Percentiles rank a stretch among this genome's conserved stretches.
Conservation (phyloP, 176 grass and related monocot species). For the Oryza meyeriana region DNA sequence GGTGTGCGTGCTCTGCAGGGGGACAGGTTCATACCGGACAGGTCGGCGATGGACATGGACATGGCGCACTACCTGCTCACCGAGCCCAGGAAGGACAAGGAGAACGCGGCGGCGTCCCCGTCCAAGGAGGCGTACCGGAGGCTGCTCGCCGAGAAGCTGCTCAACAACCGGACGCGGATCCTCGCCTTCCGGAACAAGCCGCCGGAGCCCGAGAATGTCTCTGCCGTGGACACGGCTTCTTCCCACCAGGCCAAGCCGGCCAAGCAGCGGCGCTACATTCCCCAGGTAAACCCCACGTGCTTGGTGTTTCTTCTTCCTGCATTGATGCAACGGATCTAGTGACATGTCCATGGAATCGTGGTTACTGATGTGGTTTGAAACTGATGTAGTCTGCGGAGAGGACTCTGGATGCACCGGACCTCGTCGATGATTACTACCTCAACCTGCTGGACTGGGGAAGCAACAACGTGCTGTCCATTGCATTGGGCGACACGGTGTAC, state of each 20-base stretch:
- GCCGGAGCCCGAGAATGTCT: conserved; percentile 46
- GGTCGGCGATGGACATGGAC: conserved; percentile 75
- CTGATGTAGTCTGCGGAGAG: conserved; percentile 56
- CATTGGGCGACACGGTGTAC: conserved; percentile 57
- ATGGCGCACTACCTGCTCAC: conserved; percentile 70
- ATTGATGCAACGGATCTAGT: not conserved
- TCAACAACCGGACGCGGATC: conserved; percentile 65
- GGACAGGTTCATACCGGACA: conserved; percentile 67
- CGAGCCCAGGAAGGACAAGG: conserved; percentile 58
- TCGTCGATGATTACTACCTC: conserved; percentile 74
- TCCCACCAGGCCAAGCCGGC: conserved; percentile 41
- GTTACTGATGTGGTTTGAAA: conserved; percentile 13
- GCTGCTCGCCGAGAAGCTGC: conserved; percentile 68
- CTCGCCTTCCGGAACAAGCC: conserved; percentile 72
- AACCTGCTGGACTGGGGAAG: conserved; percentile 75
- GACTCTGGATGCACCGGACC: conserved; percentile 65
- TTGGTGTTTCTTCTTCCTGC: conserved; percentile 1
- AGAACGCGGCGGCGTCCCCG: conserved; percentile 53
- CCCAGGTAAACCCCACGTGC: conserved; percentile 31
- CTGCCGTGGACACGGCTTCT: conserved; percentile 14
- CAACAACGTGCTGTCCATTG: conserved; percentile 65
- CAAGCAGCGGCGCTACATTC: conserved; percentile 59
- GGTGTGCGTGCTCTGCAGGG: conserved; percentile 30
- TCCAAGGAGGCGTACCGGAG: conserved; percentile 61
- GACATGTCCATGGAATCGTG: not conserved